Evolutionary conservation across 2,329 filamentous ascomycete genomes (phyloP), one percentile per base, ranked within the genome.

Genomic region (Phyllosticta citrichinensis): DNA sequence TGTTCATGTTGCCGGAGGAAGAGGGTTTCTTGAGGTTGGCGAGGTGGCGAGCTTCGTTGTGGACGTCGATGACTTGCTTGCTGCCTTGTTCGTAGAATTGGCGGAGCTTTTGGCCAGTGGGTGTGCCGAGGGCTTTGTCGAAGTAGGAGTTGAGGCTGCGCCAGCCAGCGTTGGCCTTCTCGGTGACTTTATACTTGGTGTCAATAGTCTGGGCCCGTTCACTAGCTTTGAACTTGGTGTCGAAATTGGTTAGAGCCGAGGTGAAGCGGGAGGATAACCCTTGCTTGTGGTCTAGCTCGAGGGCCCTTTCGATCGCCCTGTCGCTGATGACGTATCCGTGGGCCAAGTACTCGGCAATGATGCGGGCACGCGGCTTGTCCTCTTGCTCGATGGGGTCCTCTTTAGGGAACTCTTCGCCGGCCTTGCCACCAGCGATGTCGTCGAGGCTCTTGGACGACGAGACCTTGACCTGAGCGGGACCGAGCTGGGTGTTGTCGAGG

Each of bases 401-500:
- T 61, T 81, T 78, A 65, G 79, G 68, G 25, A 71, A 71, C 50
- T 79, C 75, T n/a, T 47, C 40, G 40, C 78, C 79, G 55, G 83
- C 77, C 65, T 88, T 84, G 55, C 82, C 80, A 57, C 83, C 82
- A 58, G 81, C 79, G 57, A 83, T 77, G 62, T 88, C 81, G 65
- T 86, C 87, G 65, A 87, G 80, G 57, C 83, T 83, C 65, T 85
- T 83, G 52, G 87, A 83, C 56, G 91, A 83, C 62, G 84, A 81
- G 72, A 99, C 95, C 71, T 94, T 86, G 66, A 92, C 90, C 63
- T 87, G 79, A 62, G 82, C 80, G 56, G 81, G 76, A 65, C 92
- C 92, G 57, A 99, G 88, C 77, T 96, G 89, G 58, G 94, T 99
- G 81, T 96, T 95, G 79, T 97, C 93, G 65, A 99, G 87, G 63